Evolutionary conservation across 805 yeast species (phyloP), one percentile per base, ranked within the genome.

Genomic region (Debaryomyces tyrocola): DNA sequence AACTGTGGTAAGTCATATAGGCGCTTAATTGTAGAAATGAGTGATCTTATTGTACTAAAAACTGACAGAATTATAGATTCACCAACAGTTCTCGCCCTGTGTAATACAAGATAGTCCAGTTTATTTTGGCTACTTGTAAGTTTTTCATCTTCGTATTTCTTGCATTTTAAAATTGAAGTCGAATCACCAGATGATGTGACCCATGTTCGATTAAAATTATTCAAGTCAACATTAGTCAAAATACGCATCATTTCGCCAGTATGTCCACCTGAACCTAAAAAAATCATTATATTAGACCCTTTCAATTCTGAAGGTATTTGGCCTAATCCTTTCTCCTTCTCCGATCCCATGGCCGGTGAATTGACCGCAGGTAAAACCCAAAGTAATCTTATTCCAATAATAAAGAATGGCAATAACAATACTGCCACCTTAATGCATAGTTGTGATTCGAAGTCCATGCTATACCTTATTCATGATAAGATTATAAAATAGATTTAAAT

Each of bases 241-340:
- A 92, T 70, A 20, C 91, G 70, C n/a, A 91, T 63, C 95, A 92
- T 89, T 63, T 92, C 97, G 1, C 97, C 97, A 0, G 97, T 90
- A 58, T 90, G 98, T 2, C 97, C 98, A 0, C 99, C 99, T 0
- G 97, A 90, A 0, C 98, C 98, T 9, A 92, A 67, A n/a, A 90
- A 74, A 0, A 87, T 70, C 78, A 87, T 75, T 20, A 80, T 48
- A 37, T 64, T 65, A 4, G 58, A 45, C 2, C 64, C 64, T 27
- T 43, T 28, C 9, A 35, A 12, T 10, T 36, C 43, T 10, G 37
- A 7, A 4, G 54, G 50, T 3, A 54, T 40, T 4, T 36, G 45
- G 0, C 35, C 9, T 20, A 34, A 27, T n/a, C 17, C 24, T 5
- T 39, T 35, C 10, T 24, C 27, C 7, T 21, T 31, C 9, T 37